phyloP scores from a whole-genome alignment of 2,329 filamentous ascomycete species.

The Pezicula radicicola region DNA sequence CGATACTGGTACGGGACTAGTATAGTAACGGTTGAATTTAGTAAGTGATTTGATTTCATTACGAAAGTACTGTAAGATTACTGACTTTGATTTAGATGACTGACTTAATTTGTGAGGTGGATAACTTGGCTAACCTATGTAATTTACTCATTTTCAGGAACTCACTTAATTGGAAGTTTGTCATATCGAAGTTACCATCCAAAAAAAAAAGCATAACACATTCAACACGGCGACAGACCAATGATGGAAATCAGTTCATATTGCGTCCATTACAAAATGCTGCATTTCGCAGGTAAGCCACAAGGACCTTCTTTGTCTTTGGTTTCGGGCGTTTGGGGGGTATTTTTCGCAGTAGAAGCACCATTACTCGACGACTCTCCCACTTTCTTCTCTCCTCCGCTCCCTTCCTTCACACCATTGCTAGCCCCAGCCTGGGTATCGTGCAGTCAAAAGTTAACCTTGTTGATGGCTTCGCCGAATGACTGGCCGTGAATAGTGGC shows the following conservation, averaged over 20 bases:
- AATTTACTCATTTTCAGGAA: too few relatives aligned
- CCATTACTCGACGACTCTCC: slow-evolving; percentile 22
- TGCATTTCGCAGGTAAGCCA: slow-evolving; percentile 72
- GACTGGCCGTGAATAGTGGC: slow-evolving; percentile 79
- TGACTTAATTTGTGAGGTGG: too few relatives aligned
- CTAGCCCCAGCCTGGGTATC: slow-evolving; percentile 51
- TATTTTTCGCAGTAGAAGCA: slow-evolving; percentile 13
- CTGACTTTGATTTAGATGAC: too few relatives aligned
- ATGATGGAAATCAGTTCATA: not conserved
- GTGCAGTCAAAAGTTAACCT: slow-evolving; percentile 77
- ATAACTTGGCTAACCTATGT: too few relatives aligned
- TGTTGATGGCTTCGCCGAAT: slow-evolving; percentile 77
- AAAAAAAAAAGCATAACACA: too few relatives aligned
- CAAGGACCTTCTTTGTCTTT: slow-evolving; percentile 67
- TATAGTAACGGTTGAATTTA: too few relatives aligned
- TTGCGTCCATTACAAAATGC: not conserved
- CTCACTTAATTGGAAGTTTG: too few relatives aligned
- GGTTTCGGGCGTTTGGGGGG: slow-evolving; percentile 35
- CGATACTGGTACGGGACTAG: too few relatives aligned
- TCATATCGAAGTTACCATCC: too few relatives aligned
- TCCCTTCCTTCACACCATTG: slow-evolving; percentile 1
- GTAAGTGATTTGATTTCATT: too few relatives aligned
- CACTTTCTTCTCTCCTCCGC: slow-evolving; percentile 14
- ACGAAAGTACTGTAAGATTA: too few relatives aligned
- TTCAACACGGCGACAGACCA: too few relatives aligned